Conservation (phyloP, 805 yeast species). For the Cyberlindnera lachancei region DNA sequence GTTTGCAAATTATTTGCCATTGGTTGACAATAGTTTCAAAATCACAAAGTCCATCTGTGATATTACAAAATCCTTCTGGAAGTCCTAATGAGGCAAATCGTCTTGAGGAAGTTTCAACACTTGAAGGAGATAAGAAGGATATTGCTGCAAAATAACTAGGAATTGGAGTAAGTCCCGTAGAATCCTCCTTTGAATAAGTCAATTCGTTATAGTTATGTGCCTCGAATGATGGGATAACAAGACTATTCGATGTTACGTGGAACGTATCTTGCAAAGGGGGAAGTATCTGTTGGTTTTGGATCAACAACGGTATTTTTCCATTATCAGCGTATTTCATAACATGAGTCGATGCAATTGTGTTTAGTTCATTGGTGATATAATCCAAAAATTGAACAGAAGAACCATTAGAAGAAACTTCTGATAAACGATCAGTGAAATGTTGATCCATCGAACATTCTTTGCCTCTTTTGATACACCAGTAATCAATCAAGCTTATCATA, state of each 20-base stretch:
- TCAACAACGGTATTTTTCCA: constrained; percentile 3
- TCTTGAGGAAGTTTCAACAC: background rate
- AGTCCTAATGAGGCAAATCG: constrained; percentile 8
- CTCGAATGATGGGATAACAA: constrained; percentile 11
- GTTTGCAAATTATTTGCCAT: constrained; percentile 9
- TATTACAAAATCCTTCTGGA: constrained; percentile 3
- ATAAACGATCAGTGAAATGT: constrained; percentile 2
- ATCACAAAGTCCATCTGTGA: constrained; percentile 6
- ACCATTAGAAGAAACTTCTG: constrained; percentile 1
- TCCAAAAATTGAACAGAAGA: no score
- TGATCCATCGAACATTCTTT: constrained; percentile 10
- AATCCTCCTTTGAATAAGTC: constrained; percentile 10
- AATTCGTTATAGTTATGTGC: constrained; percentile 10
- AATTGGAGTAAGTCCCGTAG: constrained; percentile 9
- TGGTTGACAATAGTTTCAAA: constrained; percentile 10
- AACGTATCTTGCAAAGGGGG: constrained; percentile 6
- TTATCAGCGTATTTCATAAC: constrained; percentile 1
- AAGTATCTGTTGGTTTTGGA: constrained; percentile 3
- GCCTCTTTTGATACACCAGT: constrained; percentile 11
- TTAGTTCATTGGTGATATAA: constrained; percentile 9
- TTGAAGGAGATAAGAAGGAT: constrained; percentile 3
- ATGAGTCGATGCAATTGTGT: constrained; percentile 9
- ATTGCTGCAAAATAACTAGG: constrained; percentile 10
- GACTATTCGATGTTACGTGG: constrained; percentile 2
- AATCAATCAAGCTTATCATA: constrained; percentile 10